phyloP scores from a whole-genome alignment of 768 basidiomycete species.

The Hygrophoropsis aurantiaca region DNA sequence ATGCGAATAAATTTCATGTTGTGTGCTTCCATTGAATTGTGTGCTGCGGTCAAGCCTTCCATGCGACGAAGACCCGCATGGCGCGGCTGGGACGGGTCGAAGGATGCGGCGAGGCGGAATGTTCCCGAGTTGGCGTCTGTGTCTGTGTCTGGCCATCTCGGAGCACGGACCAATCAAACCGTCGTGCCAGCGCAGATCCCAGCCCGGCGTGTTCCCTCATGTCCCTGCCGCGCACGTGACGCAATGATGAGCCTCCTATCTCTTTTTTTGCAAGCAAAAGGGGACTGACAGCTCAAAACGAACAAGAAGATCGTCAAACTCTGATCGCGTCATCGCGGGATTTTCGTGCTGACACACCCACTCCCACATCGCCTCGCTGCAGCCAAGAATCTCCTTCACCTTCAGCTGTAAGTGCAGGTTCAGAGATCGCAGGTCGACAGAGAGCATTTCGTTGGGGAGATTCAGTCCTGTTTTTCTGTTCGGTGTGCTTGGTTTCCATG shows the following conservation, averaged over 20 bases:
- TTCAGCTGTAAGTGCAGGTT: slow-evolving; percentile 65
- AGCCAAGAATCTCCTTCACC: slow-evolving; percentile 64
- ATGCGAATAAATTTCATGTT: no score
- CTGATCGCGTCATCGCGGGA: slow-evolving; percentile 50
- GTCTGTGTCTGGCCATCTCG: slow-evolving; percentile 28
- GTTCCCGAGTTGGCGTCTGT: slow-evolving; percentile 1
- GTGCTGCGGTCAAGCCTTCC: slow-evolving; percentile 42
- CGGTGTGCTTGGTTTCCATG: slow-evolving; percentile 20
- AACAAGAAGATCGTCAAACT: slow-evolving; percentile 58
- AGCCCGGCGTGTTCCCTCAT: slow-evolving; percentile 62
- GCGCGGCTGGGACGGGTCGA: slow-evolving; percentile 48
- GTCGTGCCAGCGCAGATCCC: slow-evolving; percentile 42
- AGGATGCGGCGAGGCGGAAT: slow-evolving; percentile 4
- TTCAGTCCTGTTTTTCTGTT: slow-evolving; percentile 19
- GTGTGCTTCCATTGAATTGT: neutral
- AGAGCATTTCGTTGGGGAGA: slow-evolving; percentile 54
- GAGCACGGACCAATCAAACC: slow-evolving; percentile 49
- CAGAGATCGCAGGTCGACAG: slow-evolving; percentile 56
- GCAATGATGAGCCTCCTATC: neutral
- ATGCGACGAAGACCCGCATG: slow-evolving; percentile 54
- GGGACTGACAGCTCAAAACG: slow-evolving; percentile 61
- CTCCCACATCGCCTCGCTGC: slow-evolving; percentile 80
- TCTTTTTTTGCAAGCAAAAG: no score
- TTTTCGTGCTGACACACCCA: slow-evolving; percentile 54
- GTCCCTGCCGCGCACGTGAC: slow-evolving; percentile 43